Evolutionary conservation across 176 grass and related monocot species (phyloP).

Genomic region (Triticum urartu): DNA sequence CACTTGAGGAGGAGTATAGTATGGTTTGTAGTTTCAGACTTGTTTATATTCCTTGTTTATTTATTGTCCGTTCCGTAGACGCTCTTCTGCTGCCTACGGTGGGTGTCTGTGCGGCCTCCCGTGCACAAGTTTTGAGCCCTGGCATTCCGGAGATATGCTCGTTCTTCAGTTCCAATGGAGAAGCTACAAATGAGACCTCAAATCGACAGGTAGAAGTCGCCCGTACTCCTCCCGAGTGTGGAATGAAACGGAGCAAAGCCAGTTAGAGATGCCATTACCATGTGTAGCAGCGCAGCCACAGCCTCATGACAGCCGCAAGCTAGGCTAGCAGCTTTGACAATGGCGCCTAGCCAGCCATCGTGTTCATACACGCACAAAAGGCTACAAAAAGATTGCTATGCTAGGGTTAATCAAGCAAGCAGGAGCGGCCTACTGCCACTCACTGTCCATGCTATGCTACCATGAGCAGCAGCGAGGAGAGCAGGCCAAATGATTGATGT

Average conservation of each 20-base stretch:
- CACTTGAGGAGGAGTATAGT: too few relatives aligned
- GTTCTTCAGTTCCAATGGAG: background rate
- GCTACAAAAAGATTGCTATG: background rate
- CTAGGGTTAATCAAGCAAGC: slow-evolving; percentile 2
- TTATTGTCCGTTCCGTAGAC: slow-evolving; percentile 29
- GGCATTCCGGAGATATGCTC: background rate
- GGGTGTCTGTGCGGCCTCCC: background rate
- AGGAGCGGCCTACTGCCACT: background rate
- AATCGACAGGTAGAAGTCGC: too few relatives aligned
- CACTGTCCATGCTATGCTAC: background rate
- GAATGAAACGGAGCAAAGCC: background rate
- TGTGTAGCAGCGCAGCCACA: background rate
- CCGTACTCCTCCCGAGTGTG: background rate
- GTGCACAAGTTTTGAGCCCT: background rate
- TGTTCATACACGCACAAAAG: background rate
- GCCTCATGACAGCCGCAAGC: background rate
- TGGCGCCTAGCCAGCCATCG: background rate
- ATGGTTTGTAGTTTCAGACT: background rate
- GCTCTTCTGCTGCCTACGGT: background rate
- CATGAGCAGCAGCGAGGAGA: background rate
- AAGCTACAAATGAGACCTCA: background rate
- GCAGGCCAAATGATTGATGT: slow-evolving; percentile 31
- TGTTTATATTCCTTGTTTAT: background rate
- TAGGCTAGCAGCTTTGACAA: background rate
- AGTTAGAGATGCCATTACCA: background rate